These are phyloP conservation scores for Colletotrichum sp. DNA, from an alignment of 2,329 filamentous ascomycete species.

Conservation along the genomic window DNA sequence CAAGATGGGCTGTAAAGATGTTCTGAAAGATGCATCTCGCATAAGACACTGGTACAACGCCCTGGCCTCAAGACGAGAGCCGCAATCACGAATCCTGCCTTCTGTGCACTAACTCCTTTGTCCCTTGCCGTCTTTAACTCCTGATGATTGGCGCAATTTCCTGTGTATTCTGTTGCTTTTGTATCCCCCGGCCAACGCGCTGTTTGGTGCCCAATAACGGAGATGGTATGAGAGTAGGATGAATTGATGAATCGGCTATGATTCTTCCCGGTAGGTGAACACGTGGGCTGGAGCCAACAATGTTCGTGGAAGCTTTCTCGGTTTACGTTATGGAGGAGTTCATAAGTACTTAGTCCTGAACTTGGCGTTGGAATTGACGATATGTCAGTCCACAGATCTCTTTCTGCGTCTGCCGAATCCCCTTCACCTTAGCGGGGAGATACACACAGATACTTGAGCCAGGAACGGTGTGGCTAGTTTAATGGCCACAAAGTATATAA, in stretches of 20 bases:
- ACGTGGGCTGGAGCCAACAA: background rate
- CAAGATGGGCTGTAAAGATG: background rate
- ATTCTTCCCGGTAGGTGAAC: background rate
- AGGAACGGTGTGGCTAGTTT: accelerated
- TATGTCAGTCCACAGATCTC: too few relatives aligned
- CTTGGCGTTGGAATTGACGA: too few relatives aligned
- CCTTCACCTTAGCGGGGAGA: accelerated
- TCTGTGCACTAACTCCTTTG: background rate
- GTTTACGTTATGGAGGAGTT: too few relatives aligned
- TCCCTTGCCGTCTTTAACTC: background rate
- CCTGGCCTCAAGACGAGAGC: background rate
- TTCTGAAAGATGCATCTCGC: background rate
- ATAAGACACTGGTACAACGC: accelerated
- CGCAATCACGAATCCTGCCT: background rate
- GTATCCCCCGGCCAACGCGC: too few relatives aligned
- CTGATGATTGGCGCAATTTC: accelerated
- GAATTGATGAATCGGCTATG: background rate
- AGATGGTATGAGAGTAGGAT: background rate
- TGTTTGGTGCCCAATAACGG: too few relatives aligned
- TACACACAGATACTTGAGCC: background rate
- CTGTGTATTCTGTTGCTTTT: background rate
- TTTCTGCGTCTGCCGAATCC: too few relatives aligned
- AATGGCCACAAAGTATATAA: background rate
- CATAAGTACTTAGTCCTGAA: too few relatives aligned
- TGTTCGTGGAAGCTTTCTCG: background rate